These are phyloP conservation scores for Suillus subluteus DNA, from an alignment of 768 basidiomycete genomes.

Conservation along the genomic window DNA sequence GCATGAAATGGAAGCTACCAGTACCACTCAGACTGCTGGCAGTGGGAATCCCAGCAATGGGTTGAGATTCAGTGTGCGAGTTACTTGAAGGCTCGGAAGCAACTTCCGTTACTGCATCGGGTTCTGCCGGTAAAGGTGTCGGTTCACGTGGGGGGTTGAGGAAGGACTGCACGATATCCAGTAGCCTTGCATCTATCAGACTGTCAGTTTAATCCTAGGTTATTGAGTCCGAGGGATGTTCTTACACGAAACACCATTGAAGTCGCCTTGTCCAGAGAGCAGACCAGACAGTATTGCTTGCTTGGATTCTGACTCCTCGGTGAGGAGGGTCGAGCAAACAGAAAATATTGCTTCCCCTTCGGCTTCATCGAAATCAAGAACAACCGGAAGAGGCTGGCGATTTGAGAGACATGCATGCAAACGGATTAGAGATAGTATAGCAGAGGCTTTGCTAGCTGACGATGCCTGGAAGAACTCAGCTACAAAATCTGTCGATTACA, in stretches of 20 bases:
- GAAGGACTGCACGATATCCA: constrained; percentile 57
- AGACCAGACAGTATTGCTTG: constrained; percentile 56
- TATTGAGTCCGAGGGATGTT: constrained; percentile 12
- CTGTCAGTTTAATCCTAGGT: constrained; percentile 12
- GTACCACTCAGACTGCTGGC: constrained; percentile 37
- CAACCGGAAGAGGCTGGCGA: constrained; percentile 46
- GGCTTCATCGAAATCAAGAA: constrained; percentile 46
- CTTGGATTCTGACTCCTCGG: constrained; percentile 56
- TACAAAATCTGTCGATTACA: background rate
- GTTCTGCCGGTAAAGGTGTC: constrained; percentile 37
- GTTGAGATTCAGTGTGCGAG: constrained; percentile 10
- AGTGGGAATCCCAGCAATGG: constrained; percentile 45
- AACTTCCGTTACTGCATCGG: constrained; percentile 32
- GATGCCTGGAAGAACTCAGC: constrained; percentile 42
- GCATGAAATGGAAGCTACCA: constrained; percentile 77
- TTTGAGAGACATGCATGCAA: constrained; percentile 53
- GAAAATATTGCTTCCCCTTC: constrained; percentile 62
- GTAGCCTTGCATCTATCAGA: constrained; percentile 58
- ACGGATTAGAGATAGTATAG: constrained; percentile 62
- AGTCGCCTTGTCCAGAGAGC: constrained; percentile 58
- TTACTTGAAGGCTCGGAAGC: constrained; percentile 20
- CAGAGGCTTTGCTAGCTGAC: constrained; percentile 45
- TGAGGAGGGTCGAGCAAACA: constrained; percentile 56
- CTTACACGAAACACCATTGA: constrained; percentile 69
- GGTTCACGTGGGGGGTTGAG: constrained; percentile 49